Base-by-base conservation (phyloP, 2,329 filamentous ascomycete species). In the Pseudogymnoascus destructans region DNA sequence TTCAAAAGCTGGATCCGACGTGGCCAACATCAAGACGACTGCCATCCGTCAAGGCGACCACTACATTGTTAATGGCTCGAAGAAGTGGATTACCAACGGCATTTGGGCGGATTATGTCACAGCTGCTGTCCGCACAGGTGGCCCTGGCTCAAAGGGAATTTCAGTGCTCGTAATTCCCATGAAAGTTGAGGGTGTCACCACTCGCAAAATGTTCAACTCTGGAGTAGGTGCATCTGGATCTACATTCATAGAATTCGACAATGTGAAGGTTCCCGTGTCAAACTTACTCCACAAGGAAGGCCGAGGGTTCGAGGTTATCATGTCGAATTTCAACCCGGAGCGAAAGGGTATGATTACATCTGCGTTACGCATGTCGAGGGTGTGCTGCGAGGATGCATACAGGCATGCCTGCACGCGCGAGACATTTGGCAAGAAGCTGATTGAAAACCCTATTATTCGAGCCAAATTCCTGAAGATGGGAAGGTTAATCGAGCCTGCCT, bases 1-100 rank as follows among this genome's bases (percentile, higher is more conserved):
- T 30, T 13, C 56, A 33, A 58, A 64, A 69, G 80, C 78, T 59
- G 79, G 80, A 0, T 84, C 80, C 0, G 84, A 87, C 65, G 81
- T 87, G 2, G 81, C 81, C 0, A 79, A 78, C 62, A 77, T 87
- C 46, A 73, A 74, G 57, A 85, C 83, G 2, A 84, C 79, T 0
- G 84, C 84, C 0, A 66, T 70, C 35, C 72, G 71, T 23, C 72
- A 78, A 35, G 78, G 76, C 0, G 71, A 73, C 32, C 67, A 72
- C 55, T 86, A 84, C 63, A 65, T 84, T 33, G 80, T 86, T n/a
- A 84, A 83, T 59, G 83, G 82, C 0, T 76, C 77, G 56, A 86
- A 86, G 73, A 84, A 84, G 67, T 84, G 81, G 81, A 85, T 86
- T 63, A 85, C 83, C 0, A 81, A 80, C 52, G 78, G 74, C 11